Base-by-base conservation (phyloP, 2,329 filamentous ascomycete genomes). In the Hypoxylon sp. region DNA sequence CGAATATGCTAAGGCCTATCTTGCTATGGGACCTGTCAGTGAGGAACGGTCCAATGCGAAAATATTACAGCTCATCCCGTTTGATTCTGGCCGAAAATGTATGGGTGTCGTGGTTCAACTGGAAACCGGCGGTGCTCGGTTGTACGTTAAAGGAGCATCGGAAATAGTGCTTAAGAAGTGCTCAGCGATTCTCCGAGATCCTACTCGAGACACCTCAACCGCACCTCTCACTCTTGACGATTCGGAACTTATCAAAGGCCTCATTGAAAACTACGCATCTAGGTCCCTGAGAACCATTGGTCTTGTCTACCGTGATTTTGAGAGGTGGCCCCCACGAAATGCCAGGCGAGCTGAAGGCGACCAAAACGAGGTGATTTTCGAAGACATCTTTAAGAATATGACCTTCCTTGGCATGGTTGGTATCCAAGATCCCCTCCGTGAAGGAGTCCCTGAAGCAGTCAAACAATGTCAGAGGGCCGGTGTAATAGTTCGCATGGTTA, bases 241-340 rank as follows among this genome's bases (percentile, higher is more conserved):
- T 71, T 82, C 83, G 58, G 81, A 86, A 68, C 85, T 81, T 6
- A 78, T 97, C 70, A 87, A 88, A 71, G 82, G 85, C 22, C 84
- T 94, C 53, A 97, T 97, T 73, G 89, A 90, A 69, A 87, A 85
- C 51, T 97, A 97, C 77, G 94, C 94, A 8, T 89, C 88, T 27
- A 87, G 91, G 17, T 97, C 94, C 6, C 85, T 97, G 33, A 89
- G 94, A 70, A 97, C 94, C 1, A 97, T 97, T 73, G 93, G 91
- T 48, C 87, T 97, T 70, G 85, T 94, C 59, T 97, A 94, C 81
- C 91, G 90, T 62, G 94, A 97, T 74, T 97, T 96, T 72, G 88
- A 92, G 25, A 87, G 88, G 59, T 97, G 94, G 94, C 94, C 95
- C 33, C 94, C 94, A 3, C 87, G 84, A 67, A 85, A 86, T 53